Conservation (phyloP, 1,284 basidiomycete genomes). For the Apiotrichum brassicae region DNA sequence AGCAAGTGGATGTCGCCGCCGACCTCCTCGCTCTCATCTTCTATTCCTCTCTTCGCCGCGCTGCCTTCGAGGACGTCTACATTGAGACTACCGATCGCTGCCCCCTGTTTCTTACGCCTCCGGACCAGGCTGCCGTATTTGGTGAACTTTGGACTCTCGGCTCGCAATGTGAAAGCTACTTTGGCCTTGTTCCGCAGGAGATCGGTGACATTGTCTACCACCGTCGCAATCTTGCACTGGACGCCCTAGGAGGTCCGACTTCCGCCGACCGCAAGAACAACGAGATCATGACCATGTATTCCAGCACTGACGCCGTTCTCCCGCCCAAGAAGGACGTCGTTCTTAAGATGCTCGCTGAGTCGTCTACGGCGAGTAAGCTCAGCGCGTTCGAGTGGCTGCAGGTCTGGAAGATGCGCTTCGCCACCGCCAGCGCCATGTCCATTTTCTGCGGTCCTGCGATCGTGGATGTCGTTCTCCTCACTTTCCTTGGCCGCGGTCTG, state of each 20-base stretch:
- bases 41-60: conserved; percentile 10
- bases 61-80: conserved; percentile 15
- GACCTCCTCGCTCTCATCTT: conserved; percentile 13
- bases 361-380: conserved; percentile 3
- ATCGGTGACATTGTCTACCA: conserved; percentile 12
- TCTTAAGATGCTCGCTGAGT: conserved; percentile 8
- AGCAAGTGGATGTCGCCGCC: conserved; percentile 8
- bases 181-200: conserved; percentile 9
- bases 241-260: conserved; percentile 1
- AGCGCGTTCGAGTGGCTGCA: conserved; percentile 2
- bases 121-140: conserved; percentile 13
- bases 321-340: not conserved
- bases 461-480: conserved; percentile 10
- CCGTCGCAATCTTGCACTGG: conserved; percentile 3
- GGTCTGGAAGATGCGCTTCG: conserved; percentile 9
- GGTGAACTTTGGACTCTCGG: conserved; percentile 14
- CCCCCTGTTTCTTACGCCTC: conserved; percentile 7
- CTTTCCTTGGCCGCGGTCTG: conserved; percentile 8
- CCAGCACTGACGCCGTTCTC: not conserved
- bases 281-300: conserved; percentile 15
- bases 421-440: conserved; percentile 8
- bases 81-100: conserved; percentile 12
- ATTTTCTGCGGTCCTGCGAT: conserved; percentile 11
- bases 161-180: conserved; percentile 15
- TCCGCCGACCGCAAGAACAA: conserved; percentile 3